Evolutionary conservation across 768 basidiomycete species (phyloP), one percentile per base, ranked within the genome.

Genomic region (Lentinus tigrinus): DNA sequence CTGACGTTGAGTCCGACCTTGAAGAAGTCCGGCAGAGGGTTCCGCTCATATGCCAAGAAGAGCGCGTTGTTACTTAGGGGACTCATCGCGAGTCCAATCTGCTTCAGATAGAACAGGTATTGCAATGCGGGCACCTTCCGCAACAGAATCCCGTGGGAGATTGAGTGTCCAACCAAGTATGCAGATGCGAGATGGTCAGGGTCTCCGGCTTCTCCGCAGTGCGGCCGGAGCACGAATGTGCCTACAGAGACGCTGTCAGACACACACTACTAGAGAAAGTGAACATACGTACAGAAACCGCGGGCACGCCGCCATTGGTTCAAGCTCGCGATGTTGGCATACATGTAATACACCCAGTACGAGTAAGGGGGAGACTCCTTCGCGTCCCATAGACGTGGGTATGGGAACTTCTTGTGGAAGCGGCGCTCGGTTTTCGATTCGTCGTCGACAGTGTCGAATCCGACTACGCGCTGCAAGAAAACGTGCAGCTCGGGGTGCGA

Each of bases 271-370:
- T n/a, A n/a, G n/a, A n/a, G n/a, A n/a, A n/a, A n/a, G n/a, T n/a
- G n/a, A n/a, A n/a, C n/a, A n/a, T n/a, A n/a, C 89, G 64, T 65
- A 98, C 96, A 97, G 76, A 98, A 98, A 2, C 95, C 95, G 39
- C 95, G 79, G 13, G 79, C 74, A 43, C 83, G 83, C 36, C 97
- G 81, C 95, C 95, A 99, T 47, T 91, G 87, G 70, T 99, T 99
- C 61, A 99, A 77, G 64, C 92, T 95, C 1, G 93, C 84, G 78
- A 97, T 93, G 68, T 98, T 99, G 8, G 95, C 93, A 66, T 88
- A 99, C 86, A 98, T 93, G 72, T 98, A 98, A 75, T 98, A 99
- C 2, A 95, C 75, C 95, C 96, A 98, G 73, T 98, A 98, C 2
- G 91, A 91, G 73, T 93, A 98, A 0, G 95, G 94, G 1, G 97